Percentiles rank a stretch among this genome's conserved stretches.
Conservation (phyloP, 805 yeast species). For the Teunomyces gatunensis region DNA sequence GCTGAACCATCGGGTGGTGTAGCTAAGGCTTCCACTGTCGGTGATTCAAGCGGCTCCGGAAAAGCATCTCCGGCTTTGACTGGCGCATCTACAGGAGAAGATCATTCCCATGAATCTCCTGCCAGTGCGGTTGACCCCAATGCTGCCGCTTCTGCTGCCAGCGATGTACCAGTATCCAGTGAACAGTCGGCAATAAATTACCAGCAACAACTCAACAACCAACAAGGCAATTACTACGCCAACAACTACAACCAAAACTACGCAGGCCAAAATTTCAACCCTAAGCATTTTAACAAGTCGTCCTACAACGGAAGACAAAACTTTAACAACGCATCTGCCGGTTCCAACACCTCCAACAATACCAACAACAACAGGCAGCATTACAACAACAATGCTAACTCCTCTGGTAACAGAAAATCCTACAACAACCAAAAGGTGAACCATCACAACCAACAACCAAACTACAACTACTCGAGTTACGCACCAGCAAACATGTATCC, state of each 20-base stretch:
- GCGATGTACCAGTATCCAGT: slow-evolving; percentile 5
- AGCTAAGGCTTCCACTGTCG: slow-evolving; percentile 7
- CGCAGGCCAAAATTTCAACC: background rate
- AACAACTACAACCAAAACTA: slow-evolving; percentile 6
- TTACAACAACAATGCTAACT: slow-evolving; percentile 7
- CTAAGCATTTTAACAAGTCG: slow-evolving; percentile 4
- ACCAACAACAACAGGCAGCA: slow-evolving; percentile 7
- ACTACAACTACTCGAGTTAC: slow-evolving; percentile 20
- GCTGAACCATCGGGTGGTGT: slow-evolving; percentile 8
- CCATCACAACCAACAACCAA: slow-evolving; percentile 17
- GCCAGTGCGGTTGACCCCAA: slow-evolving; percentile 4
- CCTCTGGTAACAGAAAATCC: slow-evolving; percentile 6
- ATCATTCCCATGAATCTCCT: slow-evolving; percentile 1
- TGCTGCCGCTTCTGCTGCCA: slow-evolving; percentile 4
- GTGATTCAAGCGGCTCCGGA: slow-evolving; percentile 7
- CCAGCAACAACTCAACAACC: slow-evolving; percentile 3
- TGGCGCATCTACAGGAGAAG: background rate
- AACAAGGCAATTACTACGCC: slow-evolving; percentile 8
- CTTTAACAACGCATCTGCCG: slow-evolving; percentile 13
- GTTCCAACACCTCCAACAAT: slow-evolving; percentile 6
- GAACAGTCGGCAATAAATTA: background rate
- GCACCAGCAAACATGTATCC: slow-evolving; percentile 22
- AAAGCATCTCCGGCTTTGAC: background rate
- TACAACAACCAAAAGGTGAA: slow-evolving; percentile 14
- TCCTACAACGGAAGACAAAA: slow-evolving; percentile 12